A percentile compares a stretch with the other conserved stretches of the same genome.
Evolutionary conservation across 495 filamentous ascomycete genomes (phyloP).

Genomic region (Tuber indicum): DNA sequence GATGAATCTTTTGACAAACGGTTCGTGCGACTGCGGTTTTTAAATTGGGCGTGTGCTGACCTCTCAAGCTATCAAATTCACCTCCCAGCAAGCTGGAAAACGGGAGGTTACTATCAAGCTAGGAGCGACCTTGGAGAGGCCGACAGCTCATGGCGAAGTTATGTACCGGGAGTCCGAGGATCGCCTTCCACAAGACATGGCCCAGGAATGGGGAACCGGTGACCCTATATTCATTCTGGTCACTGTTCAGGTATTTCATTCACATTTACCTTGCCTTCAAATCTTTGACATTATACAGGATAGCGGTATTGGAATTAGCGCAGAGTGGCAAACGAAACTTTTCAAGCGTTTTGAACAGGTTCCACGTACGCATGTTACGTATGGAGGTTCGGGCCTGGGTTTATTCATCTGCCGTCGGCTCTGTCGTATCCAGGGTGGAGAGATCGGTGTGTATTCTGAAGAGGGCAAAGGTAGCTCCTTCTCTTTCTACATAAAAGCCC

Average conservation of each 20-base stretch:
- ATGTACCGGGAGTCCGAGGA: slow-evolving; percentile 26
- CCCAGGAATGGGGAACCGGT: slow-evolving; percentile 32
- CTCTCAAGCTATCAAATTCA: slow-evolving; percentile 80
- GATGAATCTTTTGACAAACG: slow-evolving; percentile 6
- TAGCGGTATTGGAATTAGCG: slow-evolving; percentile 68
- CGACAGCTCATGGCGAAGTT: slow-evolving; percentile 43
- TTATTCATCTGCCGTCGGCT: slow-evolving; percentile 74
- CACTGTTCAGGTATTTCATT: slow-evolving; percentile 23
- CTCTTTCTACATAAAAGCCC: slow-evolving; percentile 70
- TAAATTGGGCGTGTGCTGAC: slow-evolving; percentile 46
- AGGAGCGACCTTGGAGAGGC: slow-evolving; percentile 55
- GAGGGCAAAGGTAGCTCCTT: slow-evolving; percentile 73
- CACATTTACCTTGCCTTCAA: slow-evolving; percentile 53
- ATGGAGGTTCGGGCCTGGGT: slow-evolving; percentile 76
- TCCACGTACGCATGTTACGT: slow-evolving; percentile 71
- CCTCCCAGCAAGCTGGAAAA: slow-evolving; percentile 47
- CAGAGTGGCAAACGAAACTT: slow-evolving; percentile 66
- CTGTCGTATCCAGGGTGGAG: slow-evolving; percentile 78
- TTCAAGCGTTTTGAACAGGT: slow-evolving; percentile 79
- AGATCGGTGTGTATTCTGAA: slow-evolving; percentile 71
- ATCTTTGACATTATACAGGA: slow-evolving; percentile 53
- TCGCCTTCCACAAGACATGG: slow-evolving; percentile 12
- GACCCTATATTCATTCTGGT: slow-evolving; percentile 36
- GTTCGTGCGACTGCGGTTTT: background rate
- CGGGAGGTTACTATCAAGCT: slow-evolving; percentile 64